A percentile compares a stretch with the other conserved stretches of the same genome.
These are phyloP conservation scores for Naegleria gruberi DNA, from an alignment of 208 protist genomes.

Conservation along the genomic window DNA sequence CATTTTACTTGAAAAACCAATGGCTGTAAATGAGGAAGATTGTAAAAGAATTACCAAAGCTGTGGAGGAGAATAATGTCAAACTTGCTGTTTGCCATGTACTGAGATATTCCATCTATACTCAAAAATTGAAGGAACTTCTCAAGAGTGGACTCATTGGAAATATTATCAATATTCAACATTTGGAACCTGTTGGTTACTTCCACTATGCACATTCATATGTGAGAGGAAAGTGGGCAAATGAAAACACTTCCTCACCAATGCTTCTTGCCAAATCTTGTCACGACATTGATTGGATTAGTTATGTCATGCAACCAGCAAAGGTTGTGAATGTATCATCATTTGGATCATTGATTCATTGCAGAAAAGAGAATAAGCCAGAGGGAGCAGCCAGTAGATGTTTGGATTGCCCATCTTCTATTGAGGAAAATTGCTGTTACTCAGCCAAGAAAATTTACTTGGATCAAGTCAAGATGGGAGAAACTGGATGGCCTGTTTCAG, in stretches of 20 bases:
- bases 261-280: background rate
- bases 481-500: background rate
- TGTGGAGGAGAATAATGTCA: background rate
- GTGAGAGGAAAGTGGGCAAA: slow-evolving; percentile 21
- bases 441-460: slow-evolving; percentile 20
- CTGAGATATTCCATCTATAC: background rate
- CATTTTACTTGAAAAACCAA: slow-evolving; percentile 12
- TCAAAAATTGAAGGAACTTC: background rate
- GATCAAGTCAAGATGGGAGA: background rate
- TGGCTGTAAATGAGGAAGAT: background rate
- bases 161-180: slow-evolving; percentile 16
- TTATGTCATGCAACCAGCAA: background rate
- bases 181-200: slow-evolving; percentile 18
- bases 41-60: background rate
- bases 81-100: background rate
- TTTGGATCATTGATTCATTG: slow-evolving; percentile 1
- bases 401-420: background rate
- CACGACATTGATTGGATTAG: slow-evolving; percentile 22
- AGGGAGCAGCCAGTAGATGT: background rate
- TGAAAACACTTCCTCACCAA: background rate
- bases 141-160: background rate
- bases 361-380: background rate
- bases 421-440: slow-evolving; percentile 6
- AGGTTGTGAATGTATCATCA: background rate
- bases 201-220: slow-evolving; percentile 16